Evolutionary conservation across 2,329 filamentous ascomycete genomes (phyloP).

Genomic region (Neopestalotiopsis clavispora): DNA sequence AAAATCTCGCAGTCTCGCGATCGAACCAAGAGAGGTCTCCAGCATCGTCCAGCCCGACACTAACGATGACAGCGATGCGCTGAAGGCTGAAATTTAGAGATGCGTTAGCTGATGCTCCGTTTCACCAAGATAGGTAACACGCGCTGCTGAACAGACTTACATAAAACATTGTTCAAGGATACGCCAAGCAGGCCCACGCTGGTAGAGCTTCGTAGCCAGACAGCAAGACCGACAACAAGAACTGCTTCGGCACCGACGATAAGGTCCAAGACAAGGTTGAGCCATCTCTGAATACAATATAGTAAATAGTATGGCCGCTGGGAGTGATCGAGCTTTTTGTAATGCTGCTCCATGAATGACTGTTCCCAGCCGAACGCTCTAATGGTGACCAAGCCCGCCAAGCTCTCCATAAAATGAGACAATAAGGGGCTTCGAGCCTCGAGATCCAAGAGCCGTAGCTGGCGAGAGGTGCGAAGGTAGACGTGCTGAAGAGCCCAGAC

Average conservation of each 20-base stretch:
- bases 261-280: constrained; percentile 36
- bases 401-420: constrained; percentile 50
- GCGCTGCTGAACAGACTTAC: not conserved
- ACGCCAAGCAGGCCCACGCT: constrained; percentile 4
- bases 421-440: constrained; percentile 46
- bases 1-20: not conserved
- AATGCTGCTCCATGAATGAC: constrained; percentile 37
- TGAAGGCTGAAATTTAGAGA: constrained; percentile 28
- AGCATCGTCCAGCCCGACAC: constrained; percentile 37
- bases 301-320: constrained; percentile 41
- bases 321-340: constrained; percentile 34
- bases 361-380: constrained; percentile 50
- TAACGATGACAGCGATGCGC: constrained; percentile 34
- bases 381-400: constrained; percentile 48
- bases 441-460: constrained; percentile 50
- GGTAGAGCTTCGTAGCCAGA: constrained; percentile 1
- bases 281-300: constrained; percentile 37
- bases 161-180: constrained; percentile 3
- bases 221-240: constrained; percentile 4
- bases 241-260: constrained; percentile 2
- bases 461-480: constrained; percentile 51
- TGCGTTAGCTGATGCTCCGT: not conserved
- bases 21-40: constrained; percentile 11
- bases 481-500: constrained; percentile 45
- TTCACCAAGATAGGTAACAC: not conserved